phyloP scores from a whole-genome alignment of 1,284 basidiomycete species.

The Ceratobasidium sp. region DNA sequence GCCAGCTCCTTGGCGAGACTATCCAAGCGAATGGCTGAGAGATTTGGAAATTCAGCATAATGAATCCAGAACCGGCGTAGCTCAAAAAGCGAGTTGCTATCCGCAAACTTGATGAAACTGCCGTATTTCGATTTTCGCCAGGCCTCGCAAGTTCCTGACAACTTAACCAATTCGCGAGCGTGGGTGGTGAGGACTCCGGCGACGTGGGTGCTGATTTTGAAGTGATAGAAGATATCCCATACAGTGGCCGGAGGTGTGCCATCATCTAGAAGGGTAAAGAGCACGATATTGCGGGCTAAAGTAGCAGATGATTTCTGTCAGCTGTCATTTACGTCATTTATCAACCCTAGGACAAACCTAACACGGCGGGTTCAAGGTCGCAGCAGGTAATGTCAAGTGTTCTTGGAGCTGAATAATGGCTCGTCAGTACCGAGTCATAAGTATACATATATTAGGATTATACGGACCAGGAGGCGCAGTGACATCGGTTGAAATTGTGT shows the following conservation, averaged over 20 bases:
- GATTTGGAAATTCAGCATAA: slow-evolving; percentile 52
- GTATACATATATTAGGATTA: too few relatives aligned
- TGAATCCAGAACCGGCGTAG: slow-evolving; percentile 59
- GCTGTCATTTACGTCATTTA: background rate
- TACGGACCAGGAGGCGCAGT: too few relatives aligned
- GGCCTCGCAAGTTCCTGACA: slow-evolving; percentile 54
- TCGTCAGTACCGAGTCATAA: too few relatives aligned
- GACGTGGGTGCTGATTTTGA: slow-evolving; percentile 60
- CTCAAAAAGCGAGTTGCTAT: slow-evolving; percentile 57
- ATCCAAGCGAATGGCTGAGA: slow-evolving; percentile 40
- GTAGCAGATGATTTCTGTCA: background rate
- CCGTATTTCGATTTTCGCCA: slow-evolving; percentile 62
- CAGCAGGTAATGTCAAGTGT: background rate
- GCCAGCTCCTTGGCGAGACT: background rate
- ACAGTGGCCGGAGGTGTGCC: slow-evolving; percentile 49
- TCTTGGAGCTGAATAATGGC: background rate
- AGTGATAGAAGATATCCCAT: slow-evolving; percentile 70
- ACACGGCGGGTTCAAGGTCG: background rate
- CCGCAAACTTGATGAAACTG: slow-evolving; percentile 55
- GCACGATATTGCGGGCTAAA: slow-evolving; percentile 58
- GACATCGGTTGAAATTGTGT: slow-evolving; percentile 60
- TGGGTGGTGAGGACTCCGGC: slow-evolving; percentile 58
- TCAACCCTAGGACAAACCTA: background rate
- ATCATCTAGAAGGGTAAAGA: slow-evolving; percentile 56
- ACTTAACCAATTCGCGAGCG: slow-evolving; percentile 56